Evolutionary conservation across 148 eudicot genomes (phyloP), one percentile per base, ranked within the genome.

Genomic region (Simmondsia chinensis): DNA sequence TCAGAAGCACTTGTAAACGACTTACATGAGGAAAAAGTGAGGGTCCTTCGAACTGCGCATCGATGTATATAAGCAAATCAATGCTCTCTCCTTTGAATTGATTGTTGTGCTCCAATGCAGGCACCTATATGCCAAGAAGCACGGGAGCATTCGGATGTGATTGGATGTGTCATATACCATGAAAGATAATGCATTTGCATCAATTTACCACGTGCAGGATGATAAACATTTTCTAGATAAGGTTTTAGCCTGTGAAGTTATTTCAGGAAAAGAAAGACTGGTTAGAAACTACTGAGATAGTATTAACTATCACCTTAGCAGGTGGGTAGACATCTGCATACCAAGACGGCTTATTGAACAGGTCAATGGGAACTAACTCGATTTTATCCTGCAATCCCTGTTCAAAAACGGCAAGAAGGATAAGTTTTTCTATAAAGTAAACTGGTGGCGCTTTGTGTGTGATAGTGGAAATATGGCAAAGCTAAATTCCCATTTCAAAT

Each of bases 251-350:
- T n/a, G n/a, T 5, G 31, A 5, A 28, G 31, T 9, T 28, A 28
- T 5, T 9, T 28, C 31, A 5, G 31, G 9, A 28, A 22, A 7
- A 41, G 1, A 19, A 4, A 20, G 12, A 46, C 2, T 46, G 11
- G 13, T 11, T 0, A 19, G 18, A 31, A 29, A 9, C 5, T 5
- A 9, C 31, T 28, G 6, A 28, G 31, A 5, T 5, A 28, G 9
- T 28, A 5, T 28, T 9, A 28, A 29, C 8, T 19, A 35, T 22
- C 7, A 82, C 94, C 94, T 73, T 83, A 44, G 76, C 70, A 47
- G 49, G 66, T 8, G 94, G 74, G 52, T 83, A 68, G 30, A 83
- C 87, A 69, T 83, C 94, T 57, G 70, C 79, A 73, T 83, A 83
- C 94, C 94, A 83, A 31, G 70, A 48, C 23, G 94, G 94, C 39